Conservation (phyloP, 139 green algal genomes). For the Nannochloris sp. region DNA sequence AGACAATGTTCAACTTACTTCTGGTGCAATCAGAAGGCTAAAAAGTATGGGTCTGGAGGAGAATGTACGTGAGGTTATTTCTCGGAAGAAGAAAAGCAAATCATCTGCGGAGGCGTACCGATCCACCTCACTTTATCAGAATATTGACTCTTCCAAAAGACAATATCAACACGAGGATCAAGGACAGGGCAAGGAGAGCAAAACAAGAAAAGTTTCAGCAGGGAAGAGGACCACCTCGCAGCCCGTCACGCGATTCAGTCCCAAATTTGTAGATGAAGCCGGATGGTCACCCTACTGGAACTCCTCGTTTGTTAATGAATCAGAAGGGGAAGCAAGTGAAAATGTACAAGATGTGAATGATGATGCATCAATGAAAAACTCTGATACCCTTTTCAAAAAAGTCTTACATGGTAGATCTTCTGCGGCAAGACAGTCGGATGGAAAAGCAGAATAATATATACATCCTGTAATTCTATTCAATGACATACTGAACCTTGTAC, state of each 20-base stretch:
- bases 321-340: background rate
- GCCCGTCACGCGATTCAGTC: background rate
- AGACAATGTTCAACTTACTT: slow-evolving; percentile 7
- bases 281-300: background rate
- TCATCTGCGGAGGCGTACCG: background rate
- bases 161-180: no score
- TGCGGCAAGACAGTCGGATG: no score
- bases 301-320: background rate
- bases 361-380: no score
- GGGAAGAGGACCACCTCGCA: background rate
- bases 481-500: background rate
- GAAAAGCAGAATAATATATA: no score
- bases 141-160: no score
- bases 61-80: slow-evolving; percentile 2
- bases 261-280: background rate
- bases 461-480: slow-evolving; percentile 1
- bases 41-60: slow-evolving; percentile 11
- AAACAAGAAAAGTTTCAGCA: background rate
- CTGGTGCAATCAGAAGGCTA: slow-evolving; percentile 4
- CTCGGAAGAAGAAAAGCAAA: background rate
- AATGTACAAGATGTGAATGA: background rate
- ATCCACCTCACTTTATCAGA: slow-evolving; percentile 1
- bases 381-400: no score
- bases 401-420: no score
- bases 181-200: background rate